Percentiles rank a stretch among this genome's conserved stretches.
Evolutionary conservation across 805 yeast genomes (phyloP).

Genomic region (Yamadazyma sp.): DNA sequence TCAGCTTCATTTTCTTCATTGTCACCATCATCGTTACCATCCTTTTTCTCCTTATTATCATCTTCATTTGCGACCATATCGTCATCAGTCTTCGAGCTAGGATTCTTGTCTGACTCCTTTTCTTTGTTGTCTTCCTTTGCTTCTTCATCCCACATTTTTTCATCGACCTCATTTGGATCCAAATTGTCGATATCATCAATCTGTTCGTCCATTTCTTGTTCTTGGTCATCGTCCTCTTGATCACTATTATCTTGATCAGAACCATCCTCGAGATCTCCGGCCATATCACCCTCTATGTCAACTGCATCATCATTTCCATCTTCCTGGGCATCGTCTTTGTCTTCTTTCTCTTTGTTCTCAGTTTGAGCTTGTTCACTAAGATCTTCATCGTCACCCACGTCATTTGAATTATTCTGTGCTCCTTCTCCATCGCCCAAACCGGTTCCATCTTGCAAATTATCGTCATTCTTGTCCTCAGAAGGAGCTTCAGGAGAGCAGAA

Average conservation of each 20-base stretch:
- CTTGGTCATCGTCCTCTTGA: constrained; percentile 46
- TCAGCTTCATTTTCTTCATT: constrained; percentile 38
- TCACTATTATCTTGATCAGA: constrained; percentile 64
- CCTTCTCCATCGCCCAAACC: constrained; percentile 94
- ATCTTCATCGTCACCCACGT: constrained; percentile 90
- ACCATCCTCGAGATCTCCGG: constrained; percentile 82
- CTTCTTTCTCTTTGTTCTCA: constrained; percentile 61
- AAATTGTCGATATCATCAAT: constrained; percentile 83
- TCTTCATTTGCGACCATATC: constrained; percentile 48
- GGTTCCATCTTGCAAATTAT: constrained; percentile 77
- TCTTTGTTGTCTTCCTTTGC: constrained; percentile 73
- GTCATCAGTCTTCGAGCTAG: constrained; percentile 51
- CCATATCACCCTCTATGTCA: constrained; percentile 96
- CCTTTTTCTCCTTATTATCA: constrained; percentile 35
- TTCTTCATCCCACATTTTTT: constrained; percentile 97
- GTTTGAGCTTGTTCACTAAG: constrained; percentile 73
- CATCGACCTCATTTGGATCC: constrained; percentile 94
- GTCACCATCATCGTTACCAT: constrained; percentile 32
- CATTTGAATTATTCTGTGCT: constrained; percentile 74
- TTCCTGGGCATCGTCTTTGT: constrained; percentile 56
- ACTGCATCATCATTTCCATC: constrained; percentile 87
- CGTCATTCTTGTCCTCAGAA: constrained; percentile 55
- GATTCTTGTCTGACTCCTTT: constrained; percentile 72
- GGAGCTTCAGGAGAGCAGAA: constrained; percentile 91
- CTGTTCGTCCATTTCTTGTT: constrained; percentile 80